Evolutionary conservation across 2,329 filamentous ascomycete species (phyloP), one percentile per base, ranked within the genome.

Genomic region (Fusarium temperatum): DNA sequence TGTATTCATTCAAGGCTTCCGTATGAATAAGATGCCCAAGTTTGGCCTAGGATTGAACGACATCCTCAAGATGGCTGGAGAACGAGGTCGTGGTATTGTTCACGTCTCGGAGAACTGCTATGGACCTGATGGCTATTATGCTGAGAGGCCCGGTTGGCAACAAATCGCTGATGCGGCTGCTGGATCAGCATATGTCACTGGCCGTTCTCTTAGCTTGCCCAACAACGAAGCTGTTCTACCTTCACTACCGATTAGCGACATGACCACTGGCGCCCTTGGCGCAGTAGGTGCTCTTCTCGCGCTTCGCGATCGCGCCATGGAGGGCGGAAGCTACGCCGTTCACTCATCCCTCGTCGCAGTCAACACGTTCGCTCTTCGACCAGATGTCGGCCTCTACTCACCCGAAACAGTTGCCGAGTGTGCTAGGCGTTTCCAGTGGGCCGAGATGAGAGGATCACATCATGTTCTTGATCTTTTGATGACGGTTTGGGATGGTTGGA

Each of bases 61-160:
- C 3, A 70, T 70, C 0, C 51, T 70, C 13, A 70, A 65, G 26
- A 53, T 70, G 39, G 67, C 66, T 13, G 67, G 67, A 20, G 79
- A 84, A 56, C 85, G 89, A 22, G 85, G 86, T 5, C 88, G 85
- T 89, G 78, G 67, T 88, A 91, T 91, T 28, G 84, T 93, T 20
- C 91, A 92, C 75, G 88, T 92, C 6, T 86, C 87, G 18, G 90
- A 93, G 79, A 89, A 93, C 78, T 93, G 91, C 77, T 93, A 92
- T 72, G 91, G 91, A 1, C 13, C 80, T 78, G 53, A 78, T 85
- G 73, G 86, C 80, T 87, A 89, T 65, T 92, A 90, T 88, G 85
- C 87, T 2, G 82, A 83, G 35, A 84, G 90, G 14, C 87, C 89
- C 4, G 91, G 91, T 14, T 93, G 90, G 90, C 91, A 91, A 77